Evolutionary conservation across 2,329 filamentous ascomycete genomes (phyloP), one percentile per base, ranked within the genome.

Genomic region (Diplodia sapinea): DNA sequence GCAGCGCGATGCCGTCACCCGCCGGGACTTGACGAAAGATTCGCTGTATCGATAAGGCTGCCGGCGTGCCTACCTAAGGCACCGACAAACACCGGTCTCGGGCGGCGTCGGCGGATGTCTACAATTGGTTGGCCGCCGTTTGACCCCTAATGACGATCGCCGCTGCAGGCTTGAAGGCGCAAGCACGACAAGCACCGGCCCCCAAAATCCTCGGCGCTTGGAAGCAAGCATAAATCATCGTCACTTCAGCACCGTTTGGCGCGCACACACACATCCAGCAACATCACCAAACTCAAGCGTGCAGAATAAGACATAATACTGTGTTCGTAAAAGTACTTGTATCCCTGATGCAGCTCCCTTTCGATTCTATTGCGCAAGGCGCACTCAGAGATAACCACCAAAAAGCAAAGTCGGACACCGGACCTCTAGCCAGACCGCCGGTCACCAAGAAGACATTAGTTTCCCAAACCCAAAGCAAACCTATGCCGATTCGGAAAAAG

Each of bases 21-120:
- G 36, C 36, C 56, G 56, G 38, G 43, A 29, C 56, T 15, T 17
- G 13, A 20, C 36, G 56, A 62, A 62, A 47, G 49, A 54, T 56
- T 65, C 63, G 51, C 26, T 56, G 33, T 65, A 65, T 65, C 63
- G 63, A 65, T 65, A 65, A 56, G 50, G 12, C 49, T 33, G 13
- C 23, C 47, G 23, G 38, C 23, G 3, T 23, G 43, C 57, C 57
- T 62, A 7, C 57, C 57, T 62, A 7, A 62, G 57, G 57, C 57
- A 62, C 40, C 57, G 26, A 12, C 3, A 11, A 4, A n/a, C 26
- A 43, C 57, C 36, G 17, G 56, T 59, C 56, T 47, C 38, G 56
- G 33, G 54, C 54, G 54, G 52, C 33, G 52, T 55, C 52, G 52
- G 33, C 15, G 12, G 9, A 15, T 62, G 40, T 62, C 57, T 29